Conservation (phyloP, 2,329 filamentous ascomycete species). For the Canariomyces notabilis region DNA sequence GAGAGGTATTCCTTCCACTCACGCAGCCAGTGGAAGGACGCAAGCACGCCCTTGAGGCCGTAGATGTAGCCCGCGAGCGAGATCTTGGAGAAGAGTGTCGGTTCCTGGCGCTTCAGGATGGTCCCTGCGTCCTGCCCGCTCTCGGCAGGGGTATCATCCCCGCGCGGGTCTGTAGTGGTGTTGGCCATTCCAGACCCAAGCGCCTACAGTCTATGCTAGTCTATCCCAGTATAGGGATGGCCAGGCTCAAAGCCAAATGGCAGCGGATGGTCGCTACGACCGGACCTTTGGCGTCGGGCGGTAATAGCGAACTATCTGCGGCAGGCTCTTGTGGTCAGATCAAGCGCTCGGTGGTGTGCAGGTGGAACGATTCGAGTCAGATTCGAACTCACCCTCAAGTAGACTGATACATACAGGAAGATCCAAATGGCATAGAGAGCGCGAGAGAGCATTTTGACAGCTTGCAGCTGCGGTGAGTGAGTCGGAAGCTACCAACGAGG, state of each 20-base stretch:
- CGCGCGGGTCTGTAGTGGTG: neutral
- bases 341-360: neutral
- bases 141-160: neutral
- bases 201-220: too few relatives aligned
- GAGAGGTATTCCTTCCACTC: slow-evolving; percentile 28
- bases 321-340: neutral
- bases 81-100: slow-evolving; percentile 24
- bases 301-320: neutral
- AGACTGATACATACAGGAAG: slow-evolving; percentile 6
- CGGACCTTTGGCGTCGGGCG: neutral
- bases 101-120: slow-evolving; percentile 9
- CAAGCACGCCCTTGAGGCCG: slow-evolving; percentile 23
- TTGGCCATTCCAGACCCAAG: neutral
- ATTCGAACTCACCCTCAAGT: slow-evolving; percentile 6
- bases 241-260: too few relatives aligned
- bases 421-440: neutral
- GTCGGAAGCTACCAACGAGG: neutral
- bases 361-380: neutral
- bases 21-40: slow-evolving; percentile 21
- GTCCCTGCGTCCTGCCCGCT: neutral
- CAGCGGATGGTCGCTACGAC: neutral
- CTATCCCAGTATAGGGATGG: too few relatives aligned
- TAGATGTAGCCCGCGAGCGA: slow-evolving; percentile 25
- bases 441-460: neutral
- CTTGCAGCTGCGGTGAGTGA: neutral